Evolutionary conservation across 495 filamentous ascomycete species (phyloP), one percentile per base, ranked within the genome.

Genomic region (Aspergillus kassunensis): DNA sequence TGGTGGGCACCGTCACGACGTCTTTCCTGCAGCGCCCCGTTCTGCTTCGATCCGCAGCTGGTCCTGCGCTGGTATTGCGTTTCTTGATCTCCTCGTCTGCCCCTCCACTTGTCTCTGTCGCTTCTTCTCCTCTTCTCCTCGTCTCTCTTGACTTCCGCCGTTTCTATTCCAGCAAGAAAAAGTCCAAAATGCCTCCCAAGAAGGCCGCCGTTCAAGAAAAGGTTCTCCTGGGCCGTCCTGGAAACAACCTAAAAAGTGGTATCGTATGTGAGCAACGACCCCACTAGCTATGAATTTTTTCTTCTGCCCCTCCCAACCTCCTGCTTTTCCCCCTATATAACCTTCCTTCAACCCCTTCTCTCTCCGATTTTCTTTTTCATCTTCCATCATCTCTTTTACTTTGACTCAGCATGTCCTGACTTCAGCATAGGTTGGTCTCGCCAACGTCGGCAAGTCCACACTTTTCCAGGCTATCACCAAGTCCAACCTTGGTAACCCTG

Each of bases 401-500:
- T 12, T 30, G n/a, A 49, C 19, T 21, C n/a, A n/a, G n/a, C n/a
- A 49, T 53, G 27, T 55, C 43, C 47, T 57, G 53, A 57, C 49
- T 40, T 49, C 30, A 30, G 23, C 55, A 60, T 71, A 96, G 91
- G 91, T 98, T 67, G 95, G 95, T 73, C 85, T 99, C 66, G 95
- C 95, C 65, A 99, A 99, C 71, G 95, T 99, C 57, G 95, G 95
- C 67, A 99, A 99, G 75, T 99, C 95, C 51, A 99, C 95, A 20
- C 86, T 99, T 62, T 99, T 99, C 80, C 95, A 99, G 75, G 91
- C 95, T 58, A 96, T 99, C 77, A 99, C 95, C 56, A 97, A 96
- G 79, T 97, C 87, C 72, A 85, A 83, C 56, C 82, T 99, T 60
- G 95, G 95, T 75, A 99, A 99, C 77, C 95, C 95, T 58, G 95